phyloP scores from a whole-genome alignment of 2,329 filamentous ascomycete genomes.

The Diaporthe humulicola region DNA sequence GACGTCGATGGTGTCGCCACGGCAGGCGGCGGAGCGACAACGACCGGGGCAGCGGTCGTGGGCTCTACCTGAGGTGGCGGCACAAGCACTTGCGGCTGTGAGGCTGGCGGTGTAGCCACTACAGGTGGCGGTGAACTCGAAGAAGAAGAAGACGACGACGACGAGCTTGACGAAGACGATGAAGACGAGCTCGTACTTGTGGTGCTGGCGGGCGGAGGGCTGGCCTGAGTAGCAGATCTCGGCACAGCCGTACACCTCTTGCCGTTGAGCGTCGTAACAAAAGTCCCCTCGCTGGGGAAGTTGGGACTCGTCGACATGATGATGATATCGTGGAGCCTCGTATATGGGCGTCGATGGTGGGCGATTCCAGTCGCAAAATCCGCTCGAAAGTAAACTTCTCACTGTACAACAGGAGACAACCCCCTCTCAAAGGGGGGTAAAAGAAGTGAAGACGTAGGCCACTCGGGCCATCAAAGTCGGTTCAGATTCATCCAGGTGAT shows the following conservation, averaged over 20 bases:
- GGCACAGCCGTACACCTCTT: slow-evolving; percentile 68
- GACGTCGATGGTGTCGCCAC: slow-evolving; percentile 37
- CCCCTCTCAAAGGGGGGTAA: slow-evolving; percentile 45
- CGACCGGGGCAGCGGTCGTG: slow-evolving; percentile 22
- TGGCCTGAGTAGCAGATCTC: slow-evolving; percentile 45
- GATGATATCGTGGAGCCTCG: slow-evolving; percentile 4
- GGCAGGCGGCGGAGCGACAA: slow-evolving; percentile 38
- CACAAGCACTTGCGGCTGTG: slow-evolving; percentile 40
- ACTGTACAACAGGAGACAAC: slow-evolving; percentile 47
- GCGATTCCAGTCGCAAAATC: slow-evolving; percentile 60
- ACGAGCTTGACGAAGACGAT: slow-evolving; percentile 38
- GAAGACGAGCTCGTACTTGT: slow-evolving; percentile 42
- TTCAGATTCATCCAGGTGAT: slow-evolving; percentile 54
- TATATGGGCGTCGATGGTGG: slow-evolving; percentile 40
- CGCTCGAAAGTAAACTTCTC: slow-evolving; percentile 44
- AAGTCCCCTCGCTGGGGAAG: slow-evolving; percentile 59
- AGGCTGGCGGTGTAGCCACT: slow-evolving; percentile 19
- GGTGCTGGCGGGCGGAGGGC: slow-evolving; percentile 39
- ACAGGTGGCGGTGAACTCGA: slow-evolving; percentile 26
- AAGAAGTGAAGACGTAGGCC: slow-evolving; percentile 50
- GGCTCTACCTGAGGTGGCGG: slow-evolving; percentile 36
- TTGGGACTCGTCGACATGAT: slow-evolving; percentile 59
- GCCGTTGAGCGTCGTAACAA: slow-evolving; percentile 63
- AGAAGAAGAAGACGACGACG: slow-evolving; percentile 28
- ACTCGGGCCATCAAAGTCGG: slow-evolving; percentile 55